Evolutionary conservation across 768 basidiomycete species (phyloP).

Genomic region (Termitomyces bulborhizus): DNA sequence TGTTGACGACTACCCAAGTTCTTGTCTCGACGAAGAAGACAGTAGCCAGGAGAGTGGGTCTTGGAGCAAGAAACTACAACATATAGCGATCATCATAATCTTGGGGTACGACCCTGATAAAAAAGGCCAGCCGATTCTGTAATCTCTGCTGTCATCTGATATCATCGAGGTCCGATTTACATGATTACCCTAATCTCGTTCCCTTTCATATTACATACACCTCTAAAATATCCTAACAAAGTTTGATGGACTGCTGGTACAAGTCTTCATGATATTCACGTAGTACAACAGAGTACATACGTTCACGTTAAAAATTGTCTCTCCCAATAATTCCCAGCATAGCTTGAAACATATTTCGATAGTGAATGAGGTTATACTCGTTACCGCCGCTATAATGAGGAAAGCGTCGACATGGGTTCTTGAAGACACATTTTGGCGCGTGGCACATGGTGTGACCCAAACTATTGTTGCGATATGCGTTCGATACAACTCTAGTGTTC

Average conservation of each 20-base stretch:
- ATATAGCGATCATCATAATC: neutral
- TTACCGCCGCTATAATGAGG: too few relatives aligned
- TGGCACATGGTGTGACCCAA: too few relatives aligned
- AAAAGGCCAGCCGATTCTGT: neutral
- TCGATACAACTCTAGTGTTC: too few relatives aligned
- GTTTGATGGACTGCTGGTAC: neutral
- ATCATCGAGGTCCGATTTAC: too few relatives aligned
- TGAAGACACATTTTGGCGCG: too few relatives aligned
- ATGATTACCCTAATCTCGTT: too few relatives aligned
- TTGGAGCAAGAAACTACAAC: slow-evolving; percentile 7
- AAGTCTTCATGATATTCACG: neutral
- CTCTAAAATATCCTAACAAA: too few relatives aligned
- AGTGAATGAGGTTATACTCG: too few relatives aligned
- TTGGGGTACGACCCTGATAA: neutral
- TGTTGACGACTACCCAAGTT: neutral
- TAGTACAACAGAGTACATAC: neutral
- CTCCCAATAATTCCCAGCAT: too few relatives aligned
- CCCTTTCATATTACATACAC: neutral
- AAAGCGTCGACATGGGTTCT: too few relatives aligned
- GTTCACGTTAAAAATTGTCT: neutral
- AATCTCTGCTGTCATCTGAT: neutral
- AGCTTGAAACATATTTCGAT: too few relatives aligned
- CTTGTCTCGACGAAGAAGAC: neutral
- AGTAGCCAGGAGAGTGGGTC: neutral
- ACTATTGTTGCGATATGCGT: too few relatives aligned